phyloP scores from a whole-genome alignment of 1,284 basidiomycete genomes.

The Xanthoconium separans region DNA sequence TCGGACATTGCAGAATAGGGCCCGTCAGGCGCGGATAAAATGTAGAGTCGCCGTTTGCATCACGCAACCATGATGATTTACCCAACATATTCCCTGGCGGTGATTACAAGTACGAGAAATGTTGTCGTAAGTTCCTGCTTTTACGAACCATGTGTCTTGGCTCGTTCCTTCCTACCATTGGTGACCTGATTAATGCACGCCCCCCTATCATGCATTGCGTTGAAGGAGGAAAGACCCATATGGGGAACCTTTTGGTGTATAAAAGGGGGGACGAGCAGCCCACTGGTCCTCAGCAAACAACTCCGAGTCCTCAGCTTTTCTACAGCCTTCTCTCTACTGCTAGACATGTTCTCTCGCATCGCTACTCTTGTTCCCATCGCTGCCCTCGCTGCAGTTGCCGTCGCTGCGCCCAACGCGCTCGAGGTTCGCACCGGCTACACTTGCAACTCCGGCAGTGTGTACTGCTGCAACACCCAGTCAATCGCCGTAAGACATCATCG shows the following conservation, averaged over 20 bases:
- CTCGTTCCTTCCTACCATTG: too few relatives aligned
- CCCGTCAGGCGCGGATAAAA: too few relatives aligned
- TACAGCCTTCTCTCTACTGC: neutral
- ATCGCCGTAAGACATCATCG: neutral
- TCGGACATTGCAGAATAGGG: too few relatives aligned
- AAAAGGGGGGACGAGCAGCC: neutral
- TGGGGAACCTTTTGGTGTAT: neutral
- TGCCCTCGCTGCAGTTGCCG: neutral
- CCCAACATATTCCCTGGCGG: too few relatives aligned
- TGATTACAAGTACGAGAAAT: too few relatives aligned
- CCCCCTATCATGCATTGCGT: neutral
- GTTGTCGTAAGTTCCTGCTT: too few relatives aligned
- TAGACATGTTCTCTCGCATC: slow-evolving; percentile 2
- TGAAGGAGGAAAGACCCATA: neutral
- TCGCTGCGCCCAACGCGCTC: neutral
- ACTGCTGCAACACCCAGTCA: neutral
- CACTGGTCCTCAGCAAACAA: neutral
- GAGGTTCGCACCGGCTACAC: neutral
- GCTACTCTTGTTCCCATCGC: neutral
- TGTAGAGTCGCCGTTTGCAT: too few relatives aligned
- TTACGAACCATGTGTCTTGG: too few relatives aligned
- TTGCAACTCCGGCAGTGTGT: neutral
- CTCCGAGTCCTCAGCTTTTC: neutral
- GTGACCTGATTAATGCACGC: too few relatives aligned
- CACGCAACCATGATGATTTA: too few relatives aligned